A percentile compares a stretch with the other conserved stretches of the same genome.
phyloP scores from a whole-genome alignment of 2,329 filamentous ascomycete species.

The Bipolaris victoriae region DNA sequence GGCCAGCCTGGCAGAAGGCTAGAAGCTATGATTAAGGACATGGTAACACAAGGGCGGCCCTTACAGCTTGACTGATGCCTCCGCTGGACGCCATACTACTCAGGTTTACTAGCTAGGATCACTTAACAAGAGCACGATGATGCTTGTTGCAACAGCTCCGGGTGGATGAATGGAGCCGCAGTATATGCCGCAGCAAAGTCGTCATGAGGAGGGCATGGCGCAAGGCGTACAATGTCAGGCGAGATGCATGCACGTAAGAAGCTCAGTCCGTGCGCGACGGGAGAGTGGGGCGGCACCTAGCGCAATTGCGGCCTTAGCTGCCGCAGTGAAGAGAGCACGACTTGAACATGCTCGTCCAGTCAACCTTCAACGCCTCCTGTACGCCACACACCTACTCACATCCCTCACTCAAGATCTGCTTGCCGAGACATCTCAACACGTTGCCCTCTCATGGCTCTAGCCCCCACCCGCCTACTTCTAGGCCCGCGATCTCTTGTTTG shows the following conservation, averaged over 20 bases:
- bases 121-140: neutral
- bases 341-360: conserved; percentile 8
- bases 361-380: conserved; percentile 5
- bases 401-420: conserved; percentile 4
- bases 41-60: conserved; percentile 16
- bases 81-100: neutral
- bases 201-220: conserved; percentile 2
- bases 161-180: conserved; percentile 4
- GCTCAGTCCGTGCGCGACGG: conserved; percentile 8
- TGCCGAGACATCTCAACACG: conserved; percentile 25
- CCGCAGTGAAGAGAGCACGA: conserved; percentile 27
- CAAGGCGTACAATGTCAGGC: conserved; percentile 6
- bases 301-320: conserved; percentile 14
- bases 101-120: neutral
- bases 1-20: conserved; percentile 28
- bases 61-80: neutral
- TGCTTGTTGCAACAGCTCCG: neutral
- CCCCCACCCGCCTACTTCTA: conserved; percentile 18
- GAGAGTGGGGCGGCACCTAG: conserved; percentile 15
- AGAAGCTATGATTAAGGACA: conserved; percentile 14
- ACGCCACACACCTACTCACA: neutral
- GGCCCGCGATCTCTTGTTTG: conserved; percentile 10
- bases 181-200: conserved; percentile 13
- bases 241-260: conserved; percentile 20
- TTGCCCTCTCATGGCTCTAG: conserved; percentile 23